Evolutionary conservation across 192 early-diverging fungal species (phyloP).

Genomic region (Spizellomyces punctatus): DNA sequence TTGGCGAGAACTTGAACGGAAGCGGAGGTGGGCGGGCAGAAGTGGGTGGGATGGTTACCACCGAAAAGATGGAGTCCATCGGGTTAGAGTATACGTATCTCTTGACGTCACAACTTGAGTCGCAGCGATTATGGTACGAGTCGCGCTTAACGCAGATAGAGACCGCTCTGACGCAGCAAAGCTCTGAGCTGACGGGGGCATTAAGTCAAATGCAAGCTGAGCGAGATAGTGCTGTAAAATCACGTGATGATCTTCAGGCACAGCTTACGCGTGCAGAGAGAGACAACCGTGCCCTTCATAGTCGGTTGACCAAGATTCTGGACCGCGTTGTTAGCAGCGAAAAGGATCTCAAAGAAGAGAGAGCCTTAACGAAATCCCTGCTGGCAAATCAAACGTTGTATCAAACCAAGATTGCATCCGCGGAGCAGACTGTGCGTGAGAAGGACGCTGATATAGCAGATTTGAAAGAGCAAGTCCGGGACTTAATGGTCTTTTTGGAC

Average conservation of each 20-base stretch:
- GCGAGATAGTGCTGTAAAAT: background rate
- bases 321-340: constrained; percentile 58
- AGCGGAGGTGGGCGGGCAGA: background rate
- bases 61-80: constrained; percentile 77
- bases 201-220: constrained; percentile 15
- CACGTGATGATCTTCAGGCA: constrained; percentile 7
- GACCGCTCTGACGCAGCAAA: constrained; percentile 7
- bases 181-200: background rate
- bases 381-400: constrained; percentile 67
- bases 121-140: constrained; percentile 87
- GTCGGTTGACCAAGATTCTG: constrained; percentile 59
- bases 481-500: constrained; percentile 87
- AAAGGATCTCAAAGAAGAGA: constrained; percentile 72
- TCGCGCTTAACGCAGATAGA: constrained; percentile 54
- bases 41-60: constrained; percentile 24
- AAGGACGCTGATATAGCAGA: constrained; percentile 68
- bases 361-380: constrained; percentile 58
- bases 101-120: constrained; percentile 82
- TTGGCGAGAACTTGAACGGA: background rate
- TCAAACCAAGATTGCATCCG: constrained; percentile 53
- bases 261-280: constrained; percentile 31
- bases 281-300: constrained; percentile 56
- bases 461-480: constrained; percentile 83
- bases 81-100: constrained; percentile 82
- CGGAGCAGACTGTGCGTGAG: constrained; percentile 55